Evolutionary conservation across 495 filamentous ascomycete genomes (phyloP).

Genomic region (Aspergillus olivimuriae): DNA sequence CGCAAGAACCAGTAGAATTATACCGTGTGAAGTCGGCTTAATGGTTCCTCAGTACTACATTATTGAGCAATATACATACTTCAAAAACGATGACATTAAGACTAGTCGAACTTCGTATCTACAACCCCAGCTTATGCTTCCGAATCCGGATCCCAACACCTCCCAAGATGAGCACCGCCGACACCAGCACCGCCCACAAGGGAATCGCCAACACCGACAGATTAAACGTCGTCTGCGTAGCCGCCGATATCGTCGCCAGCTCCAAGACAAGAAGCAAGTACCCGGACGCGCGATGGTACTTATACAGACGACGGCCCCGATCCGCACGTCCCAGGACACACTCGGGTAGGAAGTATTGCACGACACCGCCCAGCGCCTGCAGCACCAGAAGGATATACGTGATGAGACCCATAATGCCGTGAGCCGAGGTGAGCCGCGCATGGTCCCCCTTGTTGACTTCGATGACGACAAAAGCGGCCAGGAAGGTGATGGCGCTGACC

Average conservation of each 20-base stretch:
- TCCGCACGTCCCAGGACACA: slow-evolving; percentile 67
- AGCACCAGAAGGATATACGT: slow-evolving; percentile 65
- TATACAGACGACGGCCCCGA: slow-evolving; percentile 76
- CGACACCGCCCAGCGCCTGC: slow-evolving; percentile 72
- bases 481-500: slow-evolving; percentile 53
- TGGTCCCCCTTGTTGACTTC: slow-evolving; percentile 71
- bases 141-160: slow-evolving; percentile 75
- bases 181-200: slow-evolving; percentile 62
- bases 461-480: slow-evolving; percentile 67
- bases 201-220: slow-evolving; percentile 55
- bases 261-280: slow-evolving; percentile 66
- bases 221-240: slow-evolving; percentile 68
- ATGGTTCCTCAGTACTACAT: neutral
- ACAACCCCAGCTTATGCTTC: slow-evolving; percentile 73
- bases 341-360: slow-evolving; percentile 64
- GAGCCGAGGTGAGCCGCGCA: slow-evolving; percentile 68
- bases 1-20: no score
- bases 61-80: no score
- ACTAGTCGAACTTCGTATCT: no score
- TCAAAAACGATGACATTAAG: no score
- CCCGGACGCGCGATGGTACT: slow-evolving; percentile 78
- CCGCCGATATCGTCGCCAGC: slow-evolving; percentile 66
- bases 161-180: slow-evolving; percentile 51
- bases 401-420: slow-evolving; percentile 71
- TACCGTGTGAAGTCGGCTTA: neutral